phyloP scores from a whole-genome alignment of 2,329 filamentous ascomycete genomes.

The Cladophialophora carrionii region DNA sequence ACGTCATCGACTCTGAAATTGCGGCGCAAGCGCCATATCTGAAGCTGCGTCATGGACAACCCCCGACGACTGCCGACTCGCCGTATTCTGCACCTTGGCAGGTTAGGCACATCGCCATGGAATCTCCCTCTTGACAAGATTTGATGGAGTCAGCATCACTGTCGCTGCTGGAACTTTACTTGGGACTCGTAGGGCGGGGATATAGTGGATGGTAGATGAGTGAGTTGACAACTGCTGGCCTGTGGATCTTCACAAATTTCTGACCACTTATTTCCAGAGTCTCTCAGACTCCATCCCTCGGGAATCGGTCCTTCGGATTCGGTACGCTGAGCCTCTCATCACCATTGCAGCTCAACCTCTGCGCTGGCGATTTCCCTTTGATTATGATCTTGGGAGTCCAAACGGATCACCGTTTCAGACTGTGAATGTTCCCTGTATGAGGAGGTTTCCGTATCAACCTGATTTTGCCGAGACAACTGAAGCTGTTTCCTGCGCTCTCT shows the following conservation, averaged over 20 bases:
- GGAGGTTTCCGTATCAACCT: constrained; percentile 32
- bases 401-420: constrained; percentile 24
- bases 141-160: neutral
- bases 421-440: constrained; percentile 28
- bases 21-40: neutral
- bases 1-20: neutral
- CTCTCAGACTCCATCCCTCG: neutral
- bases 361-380: no score
- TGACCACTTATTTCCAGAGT: neutral
- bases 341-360: neutral
- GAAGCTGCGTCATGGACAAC: neutral
- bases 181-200: no score
- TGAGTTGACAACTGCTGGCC: neutral
- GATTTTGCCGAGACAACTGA: constrained; percentile 27
- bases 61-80: no score
- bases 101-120: neutral
- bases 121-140: neutral
- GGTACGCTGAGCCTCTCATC: neutral
- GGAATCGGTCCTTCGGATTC: neutral
- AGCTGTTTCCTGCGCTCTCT: constrained; percentile 28
- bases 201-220: neutral
- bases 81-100: neutral
- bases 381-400: neutral
- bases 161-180: neutral
- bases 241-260: neutral